phyloP scores from a whole-genome alignment of 768 basidiomycete genomes.

The Suillus occidentalis region DNA sequence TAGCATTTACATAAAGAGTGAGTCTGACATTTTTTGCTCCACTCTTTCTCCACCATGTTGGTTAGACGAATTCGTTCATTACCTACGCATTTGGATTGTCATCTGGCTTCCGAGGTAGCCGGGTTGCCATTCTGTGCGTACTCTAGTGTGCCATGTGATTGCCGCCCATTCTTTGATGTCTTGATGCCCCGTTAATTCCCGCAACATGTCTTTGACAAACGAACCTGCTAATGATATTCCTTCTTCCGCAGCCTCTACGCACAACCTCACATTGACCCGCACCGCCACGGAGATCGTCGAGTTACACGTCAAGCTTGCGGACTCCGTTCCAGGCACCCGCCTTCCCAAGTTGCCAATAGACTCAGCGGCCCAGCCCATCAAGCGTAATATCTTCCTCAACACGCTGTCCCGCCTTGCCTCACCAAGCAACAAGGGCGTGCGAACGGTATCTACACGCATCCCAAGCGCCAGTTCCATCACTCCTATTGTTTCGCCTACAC shows the following conservation, averaged over 20 bases:
- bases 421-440: constrained; percentile 54
- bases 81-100: constrained; percentile 21
- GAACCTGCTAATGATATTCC: constrained; percentile 30
- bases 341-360: constrained; percentile 67
- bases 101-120: constrained; percentile 25
- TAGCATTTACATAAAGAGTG: constrained; percentile 90
- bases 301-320: constrained; percentile 78
- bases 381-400: constrained; percentile 83
- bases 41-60: constrained; percentile 21
- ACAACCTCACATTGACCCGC: constrained; percentile 85
- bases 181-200: constrained; percentile 14
- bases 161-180: constrained; percentile 11
- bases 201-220: constrained; percentile 17
- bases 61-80: constrained; percentile 17
- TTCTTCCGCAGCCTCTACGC: constrained; percentile 68
- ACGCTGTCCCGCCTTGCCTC: constrained; percentile 84
- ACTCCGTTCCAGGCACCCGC: constrained; percentile 53
- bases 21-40: constrained; percentile 34
- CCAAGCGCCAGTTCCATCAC: constrained; percentile 35
- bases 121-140: constrained; percentile 20
- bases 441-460: constrained; percentile 37
- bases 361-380: constrained; percentile 47
- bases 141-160: constrained; percentile 19
- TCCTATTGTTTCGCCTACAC: constrained; percentile 52
- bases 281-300: constrained; percentile 76